Percentiles rank a stretch among this genome's conserved stretches.
These are phyloP conservation scores for Sungouiella blattae DNA, from an alignment of 805 yeast species.

Conservation along the genomic window DNA sequence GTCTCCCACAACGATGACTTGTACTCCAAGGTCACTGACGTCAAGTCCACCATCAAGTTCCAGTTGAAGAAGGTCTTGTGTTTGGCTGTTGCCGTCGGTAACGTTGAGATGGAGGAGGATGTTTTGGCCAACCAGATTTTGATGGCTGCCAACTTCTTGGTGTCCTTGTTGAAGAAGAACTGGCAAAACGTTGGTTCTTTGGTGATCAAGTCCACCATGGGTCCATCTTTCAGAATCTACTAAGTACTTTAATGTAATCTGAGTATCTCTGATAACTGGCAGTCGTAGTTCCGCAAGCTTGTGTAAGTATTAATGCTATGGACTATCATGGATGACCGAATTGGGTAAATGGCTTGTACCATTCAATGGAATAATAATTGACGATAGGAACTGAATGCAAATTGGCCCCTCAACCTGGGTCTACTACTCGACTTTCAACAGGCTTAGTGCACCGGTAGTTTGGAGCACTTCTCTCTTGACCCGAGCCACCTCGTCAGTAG, in stretches of 20 bases:
- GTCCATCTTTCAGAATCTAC: slow-evolving; percentile 99
- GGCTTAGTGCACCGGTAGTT: too few relatives aligned
- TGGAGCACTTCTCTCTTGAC: slow-evolving; percentile 11
- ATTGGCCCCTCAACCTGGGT: too few relatives aligned
- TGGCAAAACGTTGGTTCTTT: slow-evolving; percentile 99
- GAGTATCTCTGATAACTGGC: too few relatives aligned
- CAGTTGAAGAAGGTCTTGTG: slow-evolving; percentile 99
- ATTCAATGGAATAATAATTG: too few relatives aligned
- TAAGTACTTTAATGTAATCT: slow-evolving; percentile 39
- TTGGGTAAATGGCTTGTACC: too few relatives aligned
- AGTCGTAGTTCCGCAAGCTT: too few relatives aligned
- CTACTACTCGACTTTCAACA: too few relatives aligned
- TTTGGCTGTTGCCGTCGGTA: slow-evolving; percentile 98
- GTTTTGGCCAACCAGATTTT: slow-evolving; percentile 94
- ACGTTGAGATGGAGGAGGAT: slow-evolving; percentile 99
- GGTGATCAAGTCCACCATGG: slow-evolving; percentile 99
- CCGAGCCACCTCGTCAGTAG: slow-evolving; percentile 9
- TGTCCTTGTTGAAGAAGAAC: slow-evolving; percentile 99
- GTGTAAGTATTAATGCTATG: too few relatives aligned
- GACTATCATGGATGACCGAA: too few relatives aligned
- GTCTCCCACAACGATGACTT: slow-evolving; percentile 99
- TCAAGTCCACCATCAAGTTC: slow-evolving; percentile 99
- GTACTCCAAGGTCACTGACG: slow-evolving; percentile 92
- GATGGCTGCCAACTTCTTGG: slow-evolving; percentile 99
- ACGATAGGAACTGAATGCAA: too few relatives aligned